Conservation (phyloP, 2,329 filamentous ascomycete species). For the Microdochium bolleyi region DNA sequence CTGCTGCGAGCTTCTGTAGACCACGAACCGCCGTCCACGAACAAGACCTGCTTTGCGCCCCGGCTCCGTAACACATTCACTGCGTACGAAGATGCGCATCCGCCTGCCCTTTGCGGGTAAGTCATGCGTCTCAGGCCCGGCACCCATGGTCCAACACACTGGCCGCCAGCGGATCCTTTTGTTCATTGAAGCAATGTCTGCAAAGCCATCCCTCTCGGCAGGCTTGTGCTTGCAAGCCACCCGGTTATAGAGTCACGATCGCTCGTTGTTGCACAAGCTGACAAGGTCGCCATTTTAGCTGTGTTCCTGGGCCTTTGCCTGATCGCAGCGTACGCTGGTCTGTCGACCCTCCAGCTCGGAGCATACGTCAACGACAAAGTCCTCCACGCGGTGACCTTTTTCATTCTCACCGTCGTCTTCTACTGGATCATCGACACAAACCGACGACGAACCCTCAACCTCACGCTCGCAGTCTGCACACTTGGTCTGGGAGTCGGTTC, state of each 20-base stretch:
- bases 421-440: conserved; percentile 97
- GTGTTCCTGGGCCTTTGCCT: conserved; percentile 65
- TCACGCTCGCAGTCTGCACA: conserved; percentile 77
- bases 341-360: conserved; percentile 54
- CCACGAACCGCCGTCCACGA: too few species aligned
- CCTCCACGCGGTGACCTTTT: conserved; percentile 82
- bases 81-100: conserved; percentile 59
- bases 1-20: too few species aligned
- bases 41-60: too few species aligned
- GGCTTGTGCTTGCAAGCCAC: not conserved
- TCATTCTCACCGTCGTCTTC: conserved; percentile 77
- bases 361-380: conserved; percentile 76
- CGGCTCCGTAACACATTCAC: not conserved
- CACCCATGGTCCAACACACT: conserved; percentile 1
- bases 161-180: too few species aligned
- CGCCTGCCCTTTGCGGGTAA: conserved; percentile 81
- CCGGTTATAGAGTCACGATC: not conserved
- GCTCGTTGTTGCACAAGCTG: not conserved
- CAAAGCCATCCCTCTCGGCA: not conserved
- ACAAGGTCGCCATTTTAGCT: conserved; percentile 32
- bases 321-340: conserved; percentile 69
- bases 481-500: conserved; percentile 62
- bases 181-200: too few species aligned
- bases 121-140: conserved; percentile 18
- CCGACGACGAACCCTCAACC: conserved; percentile 74